Percentiles rank a stretch among this genome's conserved stretches.
These are phyloP conservation scores for Phaffia australis DNA, from an alignment of 768 basidiomycete species.

Conservation along the genomic window DNA sequence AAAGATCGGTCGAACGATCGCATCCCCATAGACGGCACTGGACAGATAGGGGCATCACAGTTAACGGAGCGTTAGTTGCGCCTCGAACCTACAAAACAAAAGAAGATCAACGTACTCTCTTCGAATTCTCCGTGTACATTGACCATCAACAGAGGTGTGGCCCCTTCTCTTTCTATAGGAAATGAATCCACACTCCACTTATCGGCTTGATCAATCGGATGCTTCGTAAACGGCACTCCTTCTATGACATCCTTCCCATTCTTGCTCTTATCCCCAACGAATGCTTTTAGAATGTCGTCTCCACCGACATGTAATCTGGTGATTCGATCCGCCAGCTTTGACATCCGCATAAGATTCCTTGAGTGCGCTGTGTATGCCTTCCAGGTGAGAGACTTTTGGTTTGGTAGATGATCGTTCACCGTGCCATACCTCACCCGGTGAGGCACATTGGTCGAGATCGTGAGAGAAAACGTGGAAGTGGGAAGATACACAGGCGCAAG, in stretches of 20 bases:
- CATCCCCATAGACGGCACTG: slow-evolving; percentile 62
- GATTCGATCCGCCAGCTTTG: slow-evolving; percentile 25
- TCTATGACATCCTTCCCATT: slow-evolving; percentile 46
- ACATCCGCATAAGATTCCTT: slow-evolving; percentile 51
- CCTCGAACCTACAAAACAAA: not conserved
- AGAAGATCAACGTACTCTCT: slow-evolving; percentile 55
- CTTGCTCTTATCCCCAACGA: slow-evolving; percentile 45
- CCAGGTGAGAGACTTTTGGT: slow-evolving; percentile 78
- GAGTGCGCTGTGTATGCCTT: slow-evolving; percentile 54
- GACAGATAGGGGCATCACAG: not conserved
- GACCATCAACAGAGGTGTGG: slow-evolving; percentile 48
- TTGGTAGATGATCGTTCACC: slow-evolving; percentile 45
- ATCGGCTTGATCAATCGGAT: slow-evolving; percentile 66
- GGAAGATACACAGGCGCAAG: slow-evolving; percentile 68
- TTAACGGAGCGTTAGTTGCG: not conserved
- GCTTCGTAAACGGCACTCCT: slow-evolving; percentile 63
- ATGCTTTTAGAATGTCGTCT: slow-evolving; percentile 49
- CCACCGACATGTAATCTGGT: slow-evolving; percentile 13
- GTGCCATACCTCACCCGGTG: slow-evolving; percentile 50
- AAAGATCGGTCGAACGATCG: slow-evolving; percentile 92
- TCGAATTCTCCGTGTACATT: slow-evolving; percentile 80
- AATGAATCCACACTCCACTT: slow-evolving; percentile 83
- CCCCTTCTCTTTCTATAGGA: slow-evolving; percentile 43
- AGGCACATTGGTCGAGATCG: slow-evolving; percentile 72
- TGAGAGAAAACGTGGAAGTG: slow-evolving; percentile 81